These are phyloP conservation scores for Argentina anserina DNA, from an alignment of 306 rosid genomes.

Conservation along the genomic window DNA sequence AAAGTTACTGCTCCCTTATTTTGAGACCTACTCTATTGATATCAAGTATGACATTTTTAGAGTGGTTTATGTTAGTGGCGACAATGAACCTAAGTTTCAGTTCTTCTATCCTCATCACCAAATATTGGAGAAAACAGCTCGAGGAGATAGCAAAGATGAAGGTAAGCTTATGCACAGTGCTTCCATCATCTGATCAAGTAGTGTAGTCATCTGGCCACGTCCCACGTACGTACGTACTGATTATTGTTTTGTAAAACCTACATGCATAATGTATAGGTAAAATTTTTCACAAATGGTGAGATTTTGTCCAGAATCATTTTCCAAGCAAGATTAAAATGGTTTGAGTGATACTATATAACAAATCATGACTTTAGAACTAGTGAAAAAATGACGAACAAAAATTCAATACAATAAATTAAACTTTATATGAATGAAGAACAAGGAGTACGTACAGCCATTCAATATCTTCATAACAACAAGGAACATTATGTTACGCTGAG, in stretches of 20 bases:
- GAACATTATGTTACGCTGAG: background rate
- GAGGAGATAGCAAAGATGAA: conserved; percentile 33
- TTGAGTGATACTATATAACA: too few species aligned
- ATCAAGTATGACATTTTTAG: conserved; percentile 68
- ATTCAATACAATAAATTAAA: background rate
- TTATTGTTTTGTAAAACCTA: background rate
- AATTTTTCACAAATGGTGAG: background rate
- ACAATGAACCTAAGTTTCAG: conserved; percentile 31
- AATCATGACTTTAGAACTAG: background rate
- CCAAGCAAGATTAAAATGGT: too few species aligned
- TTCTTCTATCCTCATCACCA: conserved; percentile 28
- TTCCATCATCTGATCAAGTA: conserved; percentile 9
- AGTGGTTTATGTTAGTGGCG: conserved; percentile 57
- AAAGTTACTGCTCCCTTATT: conserved; percentile 52
- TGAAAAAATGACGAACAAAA: too few species aligned
- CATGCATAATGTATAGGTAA: background rate
- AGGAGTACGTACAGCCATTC: too few species aligned
- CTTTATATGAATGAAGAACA: background rate
- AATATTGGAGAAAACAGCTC: conserved; percentile 30
- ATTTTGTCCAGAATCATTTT: background rate
- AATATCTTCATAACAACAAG: background rate
- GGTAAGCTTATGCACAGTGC: conserved; percentile 41
- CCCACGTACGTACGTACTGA: too few species aligned
- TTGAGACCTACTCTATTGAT: conserved; percentile 51
- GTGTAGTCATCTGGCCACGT: background rate